These are phyloP conservation scores for Podospora australis DNA, from an alignment of 495 filamentous ascomycete genomes.

Conservation along the genomic window DNA sequence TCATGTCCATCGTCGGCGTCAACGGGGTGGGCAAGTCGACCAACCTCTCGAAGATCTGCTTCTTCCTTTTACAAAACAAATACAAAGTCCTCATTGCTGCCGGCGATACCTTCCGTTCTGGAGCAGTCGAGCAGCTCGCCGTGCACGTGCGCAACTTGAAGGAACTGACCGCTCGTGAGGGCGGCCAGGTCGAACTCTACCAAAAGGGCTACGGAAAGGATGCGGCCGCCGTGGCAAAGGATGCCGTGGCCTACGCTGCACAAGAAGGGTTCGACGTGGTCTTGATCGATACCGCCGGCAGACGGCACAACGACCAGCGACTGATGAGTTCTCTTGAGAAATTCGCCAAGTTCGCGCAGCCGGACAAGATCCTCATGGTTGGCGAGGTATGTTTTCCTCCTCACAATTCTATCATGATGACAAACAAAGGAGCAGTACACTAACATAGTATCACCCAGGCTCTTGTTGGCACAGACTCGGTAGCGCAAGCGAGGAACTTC, in stretches of 20 bases:
- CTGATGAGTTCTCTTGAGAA: conserved; percentile 95
- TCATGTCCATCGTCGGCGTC: conserved; percentile 95
- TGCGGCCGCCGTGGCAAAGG: conserved; percentile 88
- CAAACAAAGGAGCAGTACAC: no score
- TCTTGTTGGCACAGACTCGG: conserved; percentile 87
- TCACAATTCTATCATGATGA: neutral
- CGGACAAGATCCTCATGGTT: conserved; percentile 99
- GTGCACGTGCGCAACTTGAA: conserved; percentile 88
- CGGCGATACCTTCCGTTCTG: conserved; percentile 95
- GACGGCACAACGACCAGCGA: conserved; percentile 89
- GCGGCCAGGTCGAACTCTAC: conserved; percentile 79
- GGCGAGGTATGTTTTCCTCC: conserved; percentile 55
- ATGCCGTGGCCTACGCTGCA: conserved; percentile 75
- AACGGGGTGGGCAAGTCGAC: conserved; percentile 98
- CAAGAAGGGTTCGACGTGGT: conserved; percentile 82
- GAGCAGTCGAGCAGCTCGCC: conserved; percentile 92
- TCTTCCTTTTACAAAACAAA: conserved; percentile 93
- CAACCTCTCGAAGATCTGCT: conserved; percentile 93
- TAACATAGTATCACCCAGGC: no score
- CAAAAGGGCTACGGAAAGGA: conserved; percentile 98
- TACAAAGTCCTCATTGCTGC: conserved; percentile 93
- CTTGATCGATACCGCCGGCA: conserved; percentile 90
- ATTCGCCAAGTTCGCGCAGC: conserved; percentile 89
- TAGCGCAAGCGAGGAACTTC: conserved; percentile 93
- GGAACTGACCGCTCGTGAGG: conserved; percentile 75